Base-by-base conservation (phyloP, 2,329 filamentous ascomycete genomes). In the Trichothecium roseum region DNA sequence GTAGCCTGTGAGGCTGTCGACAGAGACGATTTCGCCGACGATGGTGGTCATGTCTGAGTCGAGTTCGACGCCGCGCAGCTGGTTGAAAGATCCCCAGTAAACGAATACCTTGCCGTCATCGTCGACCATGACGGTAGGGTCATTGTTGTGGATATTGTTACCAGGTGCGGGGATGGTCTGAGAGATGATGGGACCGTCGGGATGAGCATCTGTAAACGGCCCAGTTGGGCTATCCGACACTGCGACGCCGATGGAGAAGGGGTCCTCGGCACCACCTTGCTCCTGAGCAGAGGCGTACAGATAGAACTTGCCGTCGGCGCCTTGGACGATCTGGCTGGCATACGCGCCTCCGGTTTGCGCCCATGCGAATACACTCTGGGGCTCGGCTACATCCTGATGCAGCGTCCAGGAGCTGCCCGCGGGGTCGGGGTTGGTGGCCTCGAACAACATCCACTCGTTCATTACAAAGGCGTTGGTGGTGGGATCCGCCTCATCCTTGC, bases 61-160 rank as follows among this genome's bases (percentile, higher is more conserved):
- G 13, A 62, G 45, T 38, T 62, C 50, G 12, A 50, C 55, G 5
- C 50, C 56, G 5, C 48, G 46, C 3, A 59, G 55, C 32, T 53
- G 38, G 12, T 50, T 51, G 29, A 61, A 61, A 2, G 57, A 59
- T 0, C 59, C 59, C 44, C 54, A 59, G 42, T 61, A 62, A 13
- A 62, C 40, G 30, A 52, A 62, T 5, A 54, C 56, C 4, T 48
- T 47, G 2, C 48, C 54, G 28, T 60, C 47, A 3, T 54, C 50
- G 18, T 62, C 58, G 1, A 62, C 52, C 2, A 61, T 41, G 0
- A 61, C 53, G 0, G 57, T 58, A 3, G 57, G 56, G 24, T 62
- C 59, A 24, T 62, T 62, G 35, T 62, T 62, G 22, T 62, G 55
- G 18, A 62, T 59, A 28, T 45, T 39, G 22, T 60, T 60, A 8